These are phyloP conservation scores for Colletotrichum tofieldiae DNA, from an alignment of 2,329 filamentous ascomycete genomes.

Conservation along the genomic window DNA sequence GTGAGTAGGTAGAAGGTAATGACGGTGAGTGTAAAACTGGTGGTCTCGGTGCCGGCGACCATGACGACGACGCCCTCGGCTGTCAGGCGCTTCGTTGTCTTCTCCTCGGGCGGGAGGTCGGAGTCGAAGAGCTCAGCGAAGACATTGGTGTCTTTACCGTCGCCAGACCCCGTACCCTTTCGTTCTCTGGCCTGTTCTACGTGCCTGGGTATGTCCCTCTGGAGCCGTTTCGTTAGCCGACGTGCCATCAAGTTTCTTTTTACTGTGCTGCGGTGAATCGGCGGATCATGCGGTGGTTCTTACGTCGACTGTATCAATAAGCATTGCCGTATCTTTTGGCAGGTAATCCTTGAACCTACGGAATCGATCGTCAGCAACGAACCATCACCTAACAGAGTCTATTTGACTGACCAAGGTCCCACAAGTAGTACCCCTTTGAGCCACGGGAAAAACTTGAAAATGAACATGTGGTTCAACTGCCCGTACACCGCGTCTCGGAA, in stretches of 20 bases:
- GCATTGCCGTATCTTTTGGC: slow-evolving; percentile 1
- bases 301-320: slow-evolving; percentile 15
- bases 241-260: no score
- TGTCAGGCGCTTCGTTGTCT: slow-evolving; percentile 51
- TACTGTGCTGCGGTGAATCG: neutral
- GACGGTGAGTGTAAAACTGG: slow-evolving; percentile 44
- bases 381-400: neutral
- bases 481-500: slow-evolving; percentile 41
- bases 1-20: slow-evolving; percentile 49
- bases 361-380: neutral
- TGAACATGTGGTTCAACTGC: neutral
- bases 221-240: neutral
- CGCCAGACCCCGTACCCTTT: neutral
- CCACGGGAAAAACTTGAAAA: slow-evolving; percentile 22
- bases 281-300: neutral
- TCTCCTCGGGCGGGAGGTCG: slow-evolving; percentile 54
- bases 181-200: slow-evolving; percentile 5
- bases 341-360: slow-evolving; percentile 10
- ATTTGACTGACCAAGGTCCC: slow-evolving; percentile 9
- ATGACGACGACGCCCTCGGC: slow-evolving; percentile 57
- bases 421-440: neutral
- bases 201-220: slow-evolving; percentile 15
- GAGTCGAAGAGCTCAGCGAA: slow-evolving; percentile 48
- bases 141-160: slow-evolving; percentile 28
- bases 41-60: slow-evolving; percentile 56